phyloP scores from a whole-genome alignment of 2,329 filamentous ascomycete genomes.

The Aureobasidium musti region DNA sequence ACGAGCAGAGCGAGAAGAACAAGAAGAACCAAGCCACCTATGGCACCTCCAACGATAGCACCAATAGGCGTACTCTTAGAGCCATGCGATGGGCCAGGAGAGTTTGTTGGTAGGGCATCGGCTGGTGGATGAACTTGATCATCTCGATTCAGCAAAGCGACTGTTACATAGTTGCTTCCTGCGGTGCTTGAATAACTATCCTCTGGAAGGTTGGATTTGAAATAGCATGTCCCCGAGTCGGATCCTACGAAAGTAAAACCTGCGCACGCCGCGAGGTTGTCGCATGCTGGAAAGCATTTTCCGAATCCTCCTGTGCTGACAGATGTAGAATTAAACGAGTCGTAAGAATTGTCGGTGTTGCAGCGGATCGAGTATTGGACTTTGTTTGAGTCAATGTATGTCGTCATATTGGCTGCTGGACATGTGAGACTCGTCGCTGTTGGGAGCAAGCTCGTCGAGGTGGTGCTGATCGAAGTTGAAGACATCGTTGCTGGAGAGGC shows the following conservation, averaged over 20 bases:
- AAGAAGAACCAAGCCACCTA: constrained; percentile 31
- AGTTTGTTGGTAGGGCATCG: constrained; percentile 1
- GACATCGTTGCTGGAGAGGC: neutral
- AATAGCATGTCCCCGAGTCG: constrained; percentile 37
- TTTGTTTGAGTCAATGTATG: constrained; percentile 35
- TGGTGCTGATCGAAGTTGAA: constrained; percentile 1
- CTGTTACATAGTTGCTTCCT: constrained; percentile 36
- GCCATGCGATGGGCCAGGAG: neutral
- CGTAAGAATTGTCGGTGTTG: constrained; percentile 36
- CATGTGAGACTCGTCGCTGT: constrained; percentile 34
- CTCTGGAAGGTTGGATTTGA: constrained; percentile 34
- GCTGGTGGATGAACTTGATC: constrained; percentile 28
- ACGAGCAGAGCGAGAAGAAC: constrained; percentile 32
- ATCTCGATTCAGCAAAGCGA: constrained; percentile 32
- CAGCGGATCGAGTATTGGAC: constrained; percentile 38
- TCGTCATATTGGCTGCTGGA: constrained; percentile 34
- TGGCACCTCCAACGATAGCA: constrained; percentile 34
- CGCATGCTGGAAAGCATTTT: constrained; percentile 39
- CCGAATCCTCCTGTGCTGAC: constrained; percentile 37
- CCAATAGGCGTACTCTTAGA: constrained; percentile 33
- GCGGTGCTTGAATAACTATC: constrained; percentile 32
- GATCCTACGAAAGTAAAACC: constrained; percentile 38
- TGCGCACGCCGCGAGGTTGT: constrained; percentile 33
- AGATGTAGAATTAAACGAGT: constrained; percentile 32
- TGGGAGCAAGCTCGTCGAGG: constrained; percentile 21